These are phyloP conservation scores for Sporisorium graminicola DNA, from an alignment of 1,284 basidiomycete genomes.

Conservation along the genomic window DNA sequence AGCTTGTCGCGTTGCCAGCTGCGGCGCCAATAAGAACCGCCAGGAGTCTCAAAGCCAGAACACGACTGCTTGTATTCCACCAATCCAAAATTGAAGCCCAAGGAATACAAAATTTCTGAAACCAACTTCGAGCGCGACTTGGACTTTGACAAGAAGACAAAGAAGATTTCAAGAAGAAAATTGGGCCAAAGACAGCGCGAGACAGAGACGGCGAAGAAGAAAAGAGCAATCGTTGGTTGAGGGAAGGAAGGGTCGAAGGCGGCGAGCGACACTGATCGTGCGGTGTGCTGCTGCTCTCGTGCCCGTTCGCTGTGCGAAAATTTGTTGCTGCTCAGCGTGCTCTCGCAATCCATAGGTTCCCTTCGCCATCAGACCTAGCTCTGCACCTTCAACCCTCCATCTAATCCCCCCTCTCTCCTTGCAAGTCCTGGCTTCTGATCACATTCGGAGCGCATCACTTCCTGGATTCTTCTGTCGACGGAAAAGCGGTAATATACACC, in stretches of 20 bases:
- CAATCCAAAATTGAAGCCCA: not conserved
- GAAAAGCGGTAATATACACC: slow-evolving; percentile 48
- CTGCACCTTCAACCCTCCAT: slow-evolving; percentile 1
- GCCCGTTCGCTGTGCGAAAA: slow-evolving; percentile 37
- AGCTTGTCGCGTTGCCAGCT: slow-evolving; percentile 7
- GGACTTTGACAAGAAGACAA: slow-evolving; percentile 4
- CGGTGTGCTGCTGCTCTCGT: not conserved
- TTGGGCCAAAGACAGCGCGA: not conserved
- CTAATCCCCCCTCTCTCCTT: slow-evolving; percentile 26
- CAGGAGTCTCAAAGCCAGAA: not conserved
- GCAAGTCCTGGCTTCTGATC: slow-evolving; percentile 37
- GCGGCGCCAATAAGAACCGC: slow-evolving; percentile 9
- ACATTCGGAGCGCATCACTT: slow-evolving; percentile 30
- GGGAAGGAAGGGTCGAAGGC: not conserved
- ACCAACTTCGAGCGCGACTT: slow-evolving; percentile 11
- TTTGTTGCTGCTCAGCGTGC: slow-evolving; percentile 17
- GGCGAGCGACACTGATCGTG: not conserved
- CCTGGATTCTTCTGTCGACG: slow-evolving; percentile 35
- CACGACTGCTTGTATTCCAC: slow-evolving; percentile 1
- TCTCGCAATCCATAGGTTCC: not conserved
- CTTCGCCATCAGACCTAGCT: slow-evolving; percentile 23
- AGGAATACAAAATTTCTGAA: slow-evolving; percentile 8
- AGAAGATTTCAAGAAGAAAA: slow-evolving; percentile 3
- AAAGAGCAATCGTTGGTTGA: not conserved
- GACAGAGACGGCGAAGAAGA: slow-evolving; percentile 4